Percentiles rank a stretch among this genome's conserved stretches.
These are phyloP conservation scores for Leucosporidium creatinivorum DNA, from an alignment of 768 basidiomycete genomes.

Conservation along the genomic window DNA sequence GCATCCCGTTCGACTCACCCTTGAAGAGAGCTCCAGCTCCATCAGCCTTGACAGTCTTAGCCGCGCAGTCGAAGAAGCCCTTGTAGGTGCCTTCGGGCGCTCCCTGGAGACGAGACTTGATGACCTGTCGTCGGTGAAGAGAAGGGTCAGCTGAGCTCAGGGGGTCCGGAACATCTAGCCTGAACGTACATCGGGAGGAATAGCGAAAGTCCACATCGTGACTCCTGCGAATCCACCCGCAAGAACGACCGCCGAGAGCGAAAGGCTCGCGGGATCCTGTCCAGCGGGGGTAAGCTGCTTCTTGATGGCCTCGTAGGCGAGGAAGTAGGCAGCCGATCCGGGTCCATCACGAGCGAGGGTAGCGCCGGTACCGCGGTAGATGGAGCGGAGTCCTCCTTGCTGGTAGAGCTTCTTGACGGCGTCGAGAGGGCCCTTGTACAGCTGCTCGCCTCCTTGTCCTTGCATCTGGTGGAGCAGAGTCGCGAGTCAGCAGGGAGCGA, in stretches of 20 bases:
- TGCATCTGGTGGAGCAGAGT: slow-evolving; percentile 54
- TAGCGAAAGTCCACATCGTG: slow-evolving; percentile 96
- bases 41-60: slow-evolving; percentile 83
- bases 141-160: not conserved
- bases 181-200: slow-evolving; percentile 81
- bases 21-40: slow-evolving; percentile 82
- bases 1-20: slow-evolving; percentile 41
- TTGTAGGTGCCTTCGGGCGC: slow-evolving; percentile 97
- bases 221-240: slow-evolving; percentile 93
- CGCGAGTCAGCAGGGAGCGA: slow-evolving; percentile 14
- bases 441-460: slow-evolving; percentile 68
- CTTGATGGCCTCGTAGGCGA: slow-evolving; percentile 91
- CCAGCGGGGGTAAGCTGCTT: slow-evolving; percentile 73
- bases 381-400: slow-evolving; percentile 84
- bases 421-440: slow-evolving; percentile 85
- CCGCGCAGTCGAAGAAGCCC: slow-evolving; percentile 82
- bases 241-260: slow-evolving; percentile 74
- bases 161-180: not conserved
- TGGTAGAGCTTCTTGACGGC: slow-evolving; percentile 83
- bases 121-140: slow-evolving; percentile 52
- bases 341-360: slow-evolving; percentile 92
- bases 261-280: slow-evolving; percentile 68
- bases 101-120: slow-evolving; percentile 92
- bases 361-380: slow-evolving; percentile 88
- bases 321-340: slow-evolving; percentile 95